phyloP scores from a whole-genome alignment of 345 rosid genomes.

The Gossypium mustelinum region DNA sequence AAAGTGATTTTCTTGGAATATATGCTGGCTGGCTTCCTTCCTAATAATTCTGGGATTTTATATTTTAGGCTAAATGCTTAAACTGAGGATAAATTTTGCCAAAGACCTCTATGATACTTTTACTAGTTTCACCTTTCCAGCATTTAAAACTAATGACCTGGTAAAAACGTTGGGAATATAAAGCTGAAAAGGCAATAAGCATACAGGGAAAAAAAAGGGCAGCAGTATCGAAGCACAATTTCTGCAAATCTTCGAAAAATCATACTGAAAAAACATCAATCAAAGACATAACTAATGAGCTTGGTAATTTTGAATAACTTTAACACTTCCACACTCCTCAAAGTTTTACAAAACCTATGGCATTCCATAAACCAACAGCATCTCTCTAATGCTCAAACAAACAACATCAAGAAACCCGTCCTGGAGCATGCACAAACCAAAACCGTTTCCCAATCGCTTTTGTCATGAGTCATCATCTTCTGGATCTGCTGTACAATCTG shows the following conservation, averaged over 20 bases:
- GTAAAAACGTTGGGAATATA: background rate
- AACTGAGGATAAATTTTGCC: too few relatives aligned
- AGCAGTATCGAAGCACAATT: background rate
- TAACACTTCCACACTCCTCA: background rate
- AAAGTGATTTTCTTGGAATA: too few relatives aligned
- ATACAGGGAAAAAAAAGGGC: too few relatives aligned
- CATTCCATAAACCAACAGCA: background rate
- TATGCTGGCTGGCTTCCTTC: too few relatives aligned
- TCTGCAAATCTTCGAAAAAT: background rate
- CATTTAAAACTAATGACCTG: too few relatives aligned
- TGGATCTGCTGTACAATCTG: conserved; percentile 31
- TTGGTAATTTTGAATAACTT: background rate
- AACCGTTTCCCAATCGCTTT: conserved; percentile 12
- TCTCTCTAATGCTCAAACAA: conserved; percentile 15
- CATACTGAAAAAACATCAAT: background rate
- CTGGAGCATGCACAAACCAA: conserved; percentile 12
- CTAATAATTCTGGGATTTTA: too few relatives aligned
- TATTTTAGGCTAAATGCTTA: too few relatives aligned
- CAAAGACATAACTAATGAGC: background rate
- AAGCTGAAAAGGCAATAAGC: background rate
- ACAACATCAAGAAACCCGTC: conserved; percentile 13
- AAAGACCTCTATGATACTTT: too few relatives aligned
- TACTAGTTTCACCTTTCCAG: too few relatives aligned
- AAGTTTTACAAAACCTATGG: conserved; percentile 18
- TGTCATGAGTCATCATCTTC: conserved; percentile 18